A percentile compares a stretch with the other conserved stretches of the same genome.
Conservation (phyloP, 2,329 filamentous ascomycete genomes). For the Neodidymelliopsis sp. region DNA sequence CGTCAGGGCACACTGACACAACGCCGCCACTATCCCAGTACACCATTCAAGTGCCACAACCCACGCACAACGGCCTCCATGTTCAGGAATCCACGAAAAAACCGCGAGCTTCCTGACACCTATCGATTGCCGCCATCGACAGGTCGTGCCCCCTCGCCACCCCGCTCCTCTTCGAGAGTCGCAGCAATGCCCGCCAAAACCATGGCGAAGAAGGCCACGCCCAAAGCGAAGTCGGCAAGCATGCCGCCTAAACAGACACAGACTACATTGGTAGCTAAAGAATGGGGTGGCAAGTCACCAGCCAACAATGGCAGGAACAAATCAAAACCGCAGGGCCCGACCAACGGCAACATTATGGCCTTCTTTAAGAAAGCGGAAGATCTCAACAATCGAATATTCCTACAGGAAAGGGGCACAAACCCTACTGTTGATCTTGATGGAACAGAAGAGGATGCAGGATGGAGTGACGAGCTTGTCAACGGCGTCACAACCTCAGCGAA, state of each 20-base stretch:
- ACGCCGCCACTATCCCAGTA: background rate
- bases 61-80: conserved; percentile 42
- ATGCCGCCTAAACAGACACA: conserved; percentile 39
- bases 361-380: conserved; percentile 63
- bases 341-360: conserved; percentile 61
- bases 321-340: conserved; percentile 48
- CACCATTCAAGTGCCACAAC: background rate
- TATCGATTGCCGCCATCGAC: conserved; percentile 54
- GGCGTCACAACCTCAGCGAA: conserved; percentile 28
- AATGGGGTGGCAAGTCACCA: conserved; percentile 42
- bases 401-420: conserved; percentile 41
- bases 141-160: conserved; percentile 63
- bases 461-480: conserved; percentile 38
- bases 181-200: conserved; percentile 35
- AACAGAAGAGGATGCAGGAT: conserved; percentile 38
- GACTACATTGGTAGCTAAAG: conserved; percentile 43
- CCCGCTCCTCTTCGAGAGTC: conserved; percentile 32
- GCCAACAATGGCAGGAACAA: conserved; percentile 45
- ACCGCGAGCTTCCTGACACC: conserved; percentile 44
- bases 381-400: conserved; percentile 48
- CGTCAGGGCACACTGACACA: background rate
- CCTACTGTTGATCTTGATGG: conserved; percentile 30
- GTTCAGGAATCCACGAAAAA: conserved; percentile 64
- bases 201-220: conserved; percentile 28
- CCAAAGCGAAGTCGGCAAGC: conserved; percentile 23